Base-by-base conservation (phyloP, 495 filamentous ascomycete genomes). In the Trichoderma asperelloides region DNA sequence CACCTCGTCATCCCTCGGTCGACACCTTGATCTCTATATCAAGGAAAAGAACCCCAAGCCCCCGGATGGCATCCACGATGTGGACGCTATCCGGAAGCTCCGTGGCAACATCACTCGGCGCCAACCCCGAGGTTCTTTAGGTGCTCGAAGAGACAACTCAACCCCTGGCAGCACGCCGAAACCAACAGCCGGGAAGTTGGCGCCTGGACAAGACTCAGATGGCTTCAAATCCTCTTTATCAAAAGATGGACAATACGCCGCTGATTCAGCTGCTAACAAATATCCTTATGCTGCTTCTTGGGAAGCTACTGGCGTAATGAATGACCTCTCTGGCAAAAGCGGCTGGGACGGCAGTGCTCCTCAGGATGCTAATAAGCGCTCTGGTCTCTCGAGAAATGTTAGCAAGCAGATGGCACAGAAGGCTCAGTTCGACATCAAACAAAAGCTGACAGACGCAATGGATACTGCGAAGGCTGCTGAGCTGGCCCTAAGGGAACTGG, bases 1-100 rank as follows among this genome's bases (percentile, higher is more conserved):
- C 70, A 97, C 93, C 2, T 96, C 93, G 9, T 96, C 92, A 7
- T 95, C 91, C 3, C 82, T 97, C n/a, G 93, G 93, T 28, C 89
- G 93, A 45, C 93, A 97, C 78, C 85, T 96, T 30, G 93, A 97
- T 73, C 84, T 95, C 41, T 96, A 93, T 74, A 89, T 96, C 69
- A 91, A 90, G 74, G 87, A 89, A 70, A 93, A 91, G 77, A 96
- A 96, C 73, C 87, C 89, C 6, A 92, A 91, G 72, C 80, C 87
- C 2, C 84, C 91, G 3, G 93, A 97, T 77, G 92, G 92, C 11
- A 72, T 96, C 55, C 93, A 97, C 76, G 83, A 96, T 78, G 89
- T 96, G 39, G 90, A 92, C 7, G 90, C 90, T 76, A 97, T 97
- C 74, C 82, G 86, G 71, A 89, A 88, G 74, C 80, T 95, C 69